These are phyloP conservation scores for Discostella pseudostelligera DNA, from an alignment of 108 stramenopile species.

Conservation along the genomic window DNA sequence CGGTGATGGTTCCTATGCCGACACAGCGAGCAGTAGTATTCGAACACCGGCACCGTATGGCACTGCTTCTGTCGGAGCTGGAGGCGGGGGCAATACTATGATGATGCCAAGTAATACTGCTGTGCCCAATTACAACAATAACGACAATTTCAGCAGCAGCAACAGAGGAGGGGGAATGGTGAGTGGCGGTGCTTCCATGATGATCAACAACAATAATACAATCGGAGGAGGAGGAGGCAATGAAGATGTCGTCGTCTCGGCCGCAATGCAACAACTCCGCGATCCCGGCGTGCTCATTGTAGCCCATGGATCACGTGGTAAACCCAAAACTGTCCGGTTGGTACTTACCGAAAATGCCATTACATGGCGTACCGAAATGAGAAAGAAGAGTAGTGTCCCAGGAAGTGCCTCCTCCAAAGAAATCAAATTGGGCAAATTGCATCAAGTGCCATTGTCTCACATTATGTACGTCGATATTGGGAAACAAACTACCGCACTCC, in stretches of 20 bases:
- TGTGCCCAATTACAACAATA: too few relatives aligned
- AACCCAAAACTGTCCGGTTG: conserved; percentile 83
- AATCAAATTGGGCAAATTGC: conserved; percentile 76
- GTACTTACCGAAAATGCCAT: conserved; percentile 76
- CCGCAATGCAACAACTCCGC: conserved; percentile 84
- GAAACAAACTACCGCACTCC: conserved; percentile 82
- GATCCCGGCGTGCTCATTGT: conserved; percentile 80
- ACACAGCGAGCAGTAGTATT: too few relatives aligned
- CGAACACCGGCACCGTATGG: too few relatives aligned
- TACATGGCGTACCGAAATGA: conserved; percentile 83
- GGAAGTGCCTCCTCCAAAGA: conserved; percentile 22
- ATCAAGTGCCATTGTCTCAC: conserved; percentile 80
- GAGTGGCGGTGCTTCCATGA: background rate
- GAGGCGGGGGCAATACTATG: too few relatives aligned
- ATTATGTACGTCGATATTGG: conserved; percentile 91
- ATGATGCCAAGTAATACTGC: too few relatives aligned
- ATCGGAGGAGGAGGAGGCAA: conserved; percentile 21
- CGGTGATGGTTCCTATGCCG: too few relatives aligned
- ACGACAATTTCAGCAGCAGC: too few relatives aligned
- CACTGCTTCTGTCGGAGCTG: too few relatives aligned
- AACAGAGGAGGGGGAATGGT: too few relatives aligned
- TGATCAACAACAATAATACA: background rate
- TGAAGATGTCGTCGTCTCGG: conserved; percentile 77
- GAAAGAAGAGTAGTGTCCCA: conserved; percentile 55
- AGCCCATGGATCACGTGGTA: conserved; percentile 79